Conservation (phyloP, 2,329 filamentous ascomycete species). For the Penicillium sp. region DNA sequence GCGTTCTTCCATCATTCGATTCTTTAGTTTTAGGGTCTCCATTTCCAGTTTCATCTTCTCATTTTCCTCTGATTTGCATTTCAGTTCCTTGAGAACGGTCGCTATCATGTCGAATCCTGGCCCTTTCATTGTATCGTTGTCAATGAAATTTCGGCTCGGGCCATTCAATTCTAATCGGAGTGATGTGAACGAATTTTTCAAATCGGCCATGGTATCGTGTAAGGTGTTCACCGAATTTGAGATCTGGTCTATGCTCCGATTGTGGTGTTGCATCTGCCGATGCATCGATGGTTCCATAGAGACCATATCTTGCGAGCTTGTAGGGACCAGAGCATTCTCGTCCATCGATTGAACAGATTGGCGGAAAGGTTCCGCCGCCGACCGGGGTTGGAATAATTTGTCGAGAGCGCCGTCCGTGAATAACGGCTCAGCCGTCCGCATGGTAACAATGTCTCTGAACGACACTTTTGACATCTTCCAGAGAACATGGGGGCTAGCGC, state of each 20-base stretch:
- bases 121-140: conserved; percentile 14
- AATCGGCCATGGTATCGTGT: conserved; percentile 36
- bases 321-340: conserved; percentile 23
- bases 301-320: conserved; percentile 12
- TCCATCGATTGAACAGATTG: conserved; percentile 12
- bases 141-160: conserved; percentile 19
- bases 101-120: conserved; percentile 34
- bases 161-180: conserved; percentile 34
- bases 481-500: conserved; percentile 30
- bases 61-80: conserved; percentile 35
- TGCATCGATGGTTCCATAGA: conserved; percentile 21
- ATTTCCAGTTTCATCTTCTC: conserved; percentile 36
- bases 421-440: conserved; percentile 33
- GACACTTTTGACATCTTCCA: conserved; percentile 37
- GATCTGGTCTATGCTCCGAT: conserved; percentile 33
- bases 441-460: conserved; percentile 36
- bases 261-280: conserved; percentile 34
- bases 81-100: conserved; percentile 35
- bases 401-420: conserved; percentile 32
- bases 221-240: conserved; percentile 35
- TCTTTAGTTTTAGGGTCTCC: conserved; percentile 33
- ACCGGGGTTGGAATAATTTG: conserved; percentile 19
- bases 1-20: conserved; percentile 30
- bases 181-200: conserved; percentile 35
- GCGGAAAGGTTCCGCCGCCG: conserved; percentile 16